phyloP scores from a whole-genome alignment of 139 green algal genomes.

The Chlamydomonas asymmetrica region DNA sequence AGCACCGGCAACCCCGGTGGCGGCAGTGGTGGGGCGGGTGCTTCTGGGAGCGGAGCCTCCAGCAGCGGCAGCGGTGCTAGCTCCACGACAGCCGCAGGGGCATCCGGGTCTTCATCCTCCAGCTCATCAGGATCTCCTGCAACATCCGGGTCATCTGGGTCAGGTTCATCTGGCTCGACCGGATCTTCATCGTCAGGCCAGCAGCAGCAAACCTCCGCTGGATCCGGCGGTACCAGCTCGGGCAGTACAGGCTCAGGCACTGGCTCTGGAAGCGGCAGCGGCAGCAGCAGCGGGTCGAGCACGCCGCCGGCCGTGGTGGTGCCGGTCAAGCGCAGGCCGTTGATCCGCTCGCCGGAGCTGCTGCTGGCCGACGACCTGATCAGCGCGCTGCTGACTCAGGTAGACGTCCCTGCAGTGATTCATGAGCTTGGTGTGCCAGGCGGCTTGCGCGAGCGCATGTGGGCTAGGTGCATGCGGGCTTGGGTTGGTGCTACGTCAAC shows the following conservation, averaged over 20 bases:
- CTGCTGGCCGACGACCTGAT: constrained; percentile 47
- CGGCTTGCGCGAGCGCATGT: not conserved
- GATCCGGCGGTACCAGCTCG: not conserved
- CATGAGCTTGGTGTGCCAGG: not conserved
- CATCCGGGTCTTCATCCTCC: too few species aligned
- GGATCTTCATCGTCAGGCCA: too few species aligned
- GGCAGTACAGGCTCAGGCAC: not conserved
- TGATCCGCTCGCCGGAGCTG: constrained; percentile 40
- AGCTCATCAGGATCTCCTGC: too few species aligned
- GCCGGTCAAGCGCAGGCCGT: not conserved
- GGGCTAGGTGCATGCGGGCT: too few species aligned
- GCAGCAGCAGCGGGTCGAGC: not conserved
- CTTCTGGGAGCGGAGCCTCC: not conserved
- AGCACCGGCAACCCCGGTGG: not conserved
- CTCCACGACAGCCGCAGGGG: not conserved
- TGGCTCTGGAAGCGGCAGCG: not conserved
- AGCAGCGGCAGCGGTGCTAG: not conserved
- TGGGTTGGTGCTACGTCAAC: too few species aligned
- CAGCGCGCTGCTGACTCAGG: constrained; percentile 43
- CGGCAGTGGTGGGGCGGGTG: not conserved
- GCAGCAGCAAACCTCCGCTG: too few species aligned
- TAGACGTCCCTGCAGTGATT: not conserved
- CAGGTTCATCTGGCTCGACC: too few species aligned
- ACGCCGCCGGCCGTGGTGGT: not conserved
- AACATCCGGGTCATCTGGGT: too few species aligned